Conservation (phyloP, 179 eudicot species). For the Heliamphora pulchella region DNA sequence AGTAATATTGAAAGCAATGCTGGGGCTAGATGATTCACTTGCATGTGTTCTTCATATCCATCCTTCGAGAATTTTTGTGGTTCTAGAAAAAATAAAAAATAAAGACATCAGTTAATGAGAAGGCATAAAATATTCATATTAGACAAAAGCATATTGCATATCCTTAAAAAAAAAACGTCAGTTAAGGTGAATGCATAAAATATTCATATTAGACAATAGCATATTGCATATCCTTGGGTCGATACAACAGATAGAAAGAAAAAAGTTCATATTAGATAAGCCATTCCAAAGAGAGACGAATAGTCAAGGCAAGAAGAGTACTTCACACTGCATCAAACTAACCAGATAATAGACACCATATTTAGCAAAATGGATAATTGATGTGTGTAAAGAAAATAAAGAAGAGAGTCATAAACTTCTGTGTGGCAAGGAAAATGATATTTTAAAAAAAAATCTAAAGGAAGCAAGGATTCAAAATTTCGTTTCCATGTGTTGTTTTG, state of each 20-base stretch:
- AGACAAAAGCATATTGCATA: not conserved
- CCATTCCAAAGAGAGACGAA: no score
- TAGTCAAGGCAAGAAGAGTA: no score
- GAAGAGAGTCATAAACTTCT: no score
- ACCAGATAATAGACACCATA: no score
- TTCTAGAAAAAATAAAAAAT: slow-evolving; percentile 37
- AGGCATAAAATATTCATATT: not conserved
- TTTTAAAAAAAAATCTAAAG: no score
- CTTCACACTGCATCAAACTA: no score
- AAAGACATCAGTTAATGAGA: slow-evolving; percentile 13
- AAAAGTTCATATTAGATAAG: not conserved
- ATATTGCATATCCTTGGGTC: not conserved
- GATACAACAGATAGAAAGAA: not conserved
- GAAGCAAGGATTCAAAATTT: no score
- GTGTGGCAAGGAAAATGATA: no score
- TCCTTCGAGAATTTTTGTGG: slow-evolving; percentile 82
- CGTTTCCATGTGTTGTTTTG: no score
- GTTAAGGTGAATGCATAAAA: not conserved
- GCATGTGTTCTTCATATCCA: slow-evolving; percentile 85
- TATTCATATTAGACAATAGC: not conserved
- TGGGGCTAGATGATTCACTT: slow-evolving; percentile 95
- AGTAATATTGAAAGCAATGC: slow-evolving; percentile 78
- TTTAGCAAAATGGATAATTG: no score
- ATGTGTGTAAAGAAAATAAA: no score
- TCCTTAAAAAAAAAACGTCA: slow-evolving; percentile 10